Base-by-base conservation (phyloP, 2,329 filamentous ascomycete genomes). In the Talaromyces funiculosus region DNA sequence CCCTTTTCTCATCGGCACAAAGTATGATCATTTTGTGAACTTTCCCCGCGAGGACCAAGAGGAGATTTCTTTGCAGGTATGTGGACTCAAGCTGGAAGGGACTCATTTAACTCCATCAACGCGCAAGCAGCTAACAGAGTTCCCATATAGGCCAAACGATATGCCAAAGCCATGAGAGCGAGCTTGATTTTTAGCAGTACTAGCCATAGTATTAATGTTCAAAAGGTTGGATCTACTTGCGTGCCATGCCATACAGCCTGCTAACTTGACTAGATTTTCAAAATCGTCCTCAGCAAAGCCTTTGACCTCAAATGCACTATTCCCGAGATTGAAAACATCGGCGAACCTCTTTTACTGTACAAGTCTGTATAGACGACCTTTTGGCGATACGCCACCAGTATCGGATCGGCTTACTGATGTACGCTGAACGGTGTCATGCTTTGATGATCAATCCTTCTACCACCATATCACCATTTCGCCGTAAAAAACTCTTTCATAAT, bases 11-110 rank as follows among this genome's bases (percentile, higher is more conserved):
- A 90, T 99, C 18, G 94, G 94, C 62, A 99, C 94, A 37, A 99
- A 99, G 77, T 99, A 97, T 75, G 94, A 99, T 71, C 94, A 97
- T 73, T 99, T 99, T 79, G 93, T 99, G 77, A 99, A 97, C 78
- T 97, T 99, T 71, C 92, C 94, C 0, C 85, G 90, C 43, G 93
- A 97, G 73, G 94, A 99, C 72, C 94, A 99, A 74, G 94, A 99
- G 75, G 94, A 99, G 77, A 99, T 99, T 64, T 96, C 92, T 14
- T 92, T 94, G 71, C 93, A 96, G 84, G 92, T 94, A 78, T 62
- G 75, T 64, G 12, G 10, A 54, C 6, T 12, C 6, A n/a, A 37
- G 31, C 26, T 8, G 35, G 35, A 14, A 37, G 35, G 35, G 14
- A 37, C 29, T 38, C 31, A 16, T 33, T 22, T 16, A 31, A 16